Percentiles rank a stretch among this genome's conserved stretches.
Conservation (phyloP, 169 alveolate species). For the Cryptosporidium parvum region DNA sequence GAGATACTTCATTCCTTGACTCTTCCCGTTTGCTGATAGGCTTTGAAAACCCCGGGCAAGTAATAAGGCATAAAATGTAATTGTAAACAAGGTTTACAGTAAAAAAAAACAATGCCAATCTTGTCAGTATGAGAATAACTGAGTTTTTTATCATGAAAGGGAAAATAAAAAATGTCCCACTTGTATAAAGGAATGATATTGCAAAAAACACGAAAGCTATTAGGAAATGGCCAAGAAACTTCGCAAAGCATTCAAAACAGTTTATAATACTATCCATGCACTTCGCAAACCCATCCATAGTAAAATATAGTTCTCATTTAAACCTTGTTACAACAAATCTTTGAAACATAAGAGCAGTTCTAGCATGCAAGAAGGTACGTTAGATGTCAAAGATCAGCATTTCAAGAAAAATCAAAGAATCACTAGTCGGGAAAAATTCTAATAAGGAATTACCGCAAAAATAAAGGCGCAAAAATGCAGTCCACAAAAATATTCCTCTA, state of each 20-base stretch:
- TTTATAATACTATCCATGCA: constrained; percentile 15
- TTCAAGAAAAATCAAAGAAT: not conserved
- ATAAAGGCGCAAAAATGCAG: not conserved
- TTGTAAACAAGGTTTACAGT: constrained; percentile 63
- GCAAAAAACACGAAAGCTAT: constrained; percentile 59
- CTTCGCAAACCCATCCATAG: not conserved
- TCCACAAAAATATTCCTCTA: not conserved
- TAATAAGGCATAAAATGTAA: constrained; percentile 31
- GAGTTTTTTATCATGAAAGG: constrained; percentile 35
- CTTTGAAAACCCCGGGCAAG: constrained; percentile 40
- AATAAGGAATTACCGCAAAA: not conserved
- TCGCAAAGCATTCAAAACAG: constrained; percentile 63
- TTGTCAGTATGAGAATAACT: not conserved
- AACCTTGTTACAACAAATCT: not conserved
- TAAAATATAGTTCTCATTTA: not conserved
- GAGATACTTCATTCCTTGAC: not conserved
- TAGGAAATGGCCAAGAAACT: constrained; percentile 46
- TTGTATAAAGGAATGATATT: constrained; percentile 45
- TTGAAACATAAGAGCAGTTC: not conserved
- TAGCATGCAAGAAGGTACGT: not conserved
- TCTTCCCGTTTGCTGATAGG: not conserved
- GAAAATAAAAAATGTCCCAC: constrained; percentile 61
- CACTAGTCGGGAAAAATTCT: not conserved
- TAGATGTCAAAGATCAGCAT: not conserved
- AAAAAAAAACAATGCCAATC: constrained; percentile 17